phyloP scores from a whole-genome alignment of 2,329 filamentous ascomycete genomes.

The Exophiala calicioides region DNA sequence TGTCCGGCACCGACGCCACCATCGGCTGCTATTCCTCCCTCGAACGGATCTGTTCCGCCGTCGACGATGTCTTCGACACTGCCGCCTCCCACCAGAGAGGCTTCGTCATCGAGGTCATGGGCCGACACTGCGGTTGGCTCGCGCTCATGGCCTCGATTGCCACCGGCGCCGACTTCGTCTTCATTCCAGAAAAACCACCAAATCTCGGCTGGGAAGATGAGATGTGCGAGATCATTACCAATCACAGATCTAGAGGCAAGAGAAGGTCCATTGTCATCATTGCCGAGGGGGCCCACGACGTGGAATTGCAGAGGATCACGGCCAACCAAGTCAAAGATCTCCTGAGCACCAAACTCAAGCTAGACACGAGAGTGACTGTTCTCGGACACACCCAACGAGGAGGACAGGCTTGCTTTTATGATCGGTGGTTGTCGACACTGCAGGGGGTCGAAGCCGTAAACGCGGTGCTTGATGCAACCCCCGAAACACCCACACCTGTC shows the following conservation, averaged over 20 bases:
- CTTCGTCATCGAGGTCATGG: conserved; percentile 99
- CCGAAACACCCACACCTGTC: conserved; percentile 86
- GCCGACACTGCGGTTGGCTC: conserved; percentile 94
- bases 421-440: conserved; percentile 87
- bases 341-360: conserved; percentile 73
- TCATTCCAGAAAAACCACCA: conserved; percentile 92
- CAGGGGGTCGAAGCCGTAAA: conserved; percentile 94
- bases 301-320: conserved; percentile 78
- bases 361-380: conserved; percentile 93
- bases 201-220: conserved; percentile 83
- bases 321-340: conserved; percentile 82
- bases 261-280: conserved; percentile 98
- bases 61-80: conserved; percentile 90
- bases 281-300: conserved; percentile 89
- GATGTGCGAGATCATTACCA: conserved; percentile 76
- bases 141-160: conserved; percentile 95
- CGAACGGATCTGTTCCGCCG: conserved; percentile 87
- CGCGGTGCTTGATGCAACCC: conserved; percentile 84
- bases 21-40: conserved; percentile 96
- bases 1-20: conserved; percentile 94
- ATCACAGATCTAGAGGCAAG: conserved; percentile 85
- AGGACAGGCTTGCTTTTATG: conserved; percentile 87
- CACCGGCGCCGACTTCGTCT: conserved; percentile 93
- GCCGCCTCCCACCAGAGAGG: conserved; percentile 95
- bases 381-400: conserved; percentile 97